Conservation (phyloP, 2,329 filamentous ascomycete genomes). For the Ophiostoma ips region DNA sequence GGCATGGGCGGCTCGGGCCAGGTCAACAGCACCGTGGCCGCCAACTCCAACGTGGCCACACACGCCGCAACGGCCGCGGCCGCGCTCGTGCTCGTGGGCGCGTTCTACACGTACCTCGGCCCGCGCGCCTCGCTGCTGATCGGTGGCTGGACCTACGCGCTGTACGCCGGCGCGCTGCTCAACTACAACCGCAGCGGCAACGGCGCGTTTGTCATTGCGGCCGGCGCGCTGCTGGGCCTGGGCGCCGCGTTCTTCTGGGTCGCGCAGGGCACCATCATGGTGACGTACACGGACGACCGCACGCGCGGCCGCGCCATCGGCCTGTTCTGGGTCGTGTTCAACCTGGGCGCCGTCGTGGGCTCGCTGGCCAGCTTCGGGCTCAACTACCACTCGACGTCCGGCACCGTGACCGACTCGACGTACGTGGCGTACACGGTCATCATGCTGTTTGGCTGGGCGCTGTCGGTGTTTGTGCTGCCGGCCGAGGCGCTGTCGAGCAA, state of each 20-base stretch:
- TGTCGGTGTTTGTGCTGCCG: constrained; percentile 55
- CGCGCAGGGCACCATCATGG: constrained; percentile 75
- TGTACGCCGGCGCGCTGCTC: constrained; percentile 59
- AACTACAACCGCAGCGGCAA: constrained; percentile 55
- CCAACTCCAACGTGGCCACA: constrained; percentile 39
- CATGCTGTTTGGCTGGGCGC: constrained; percentile 11
- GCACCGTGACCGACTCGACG: constrained; percentile 12
- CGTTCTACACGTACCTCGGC: constrained; percentile 58
- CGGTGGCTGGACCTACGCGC: constrained; percentile 61
- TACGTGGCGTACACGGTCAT: constrained; percentile 13
- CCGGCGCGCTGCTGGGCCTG: constrained; percentile 60
- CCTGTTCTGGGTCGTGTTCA: constrained; percentile 92
- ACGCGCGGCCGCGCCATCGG: constrained; percentile 81
- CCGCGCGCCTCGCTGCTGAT: constrained; percentile 53
- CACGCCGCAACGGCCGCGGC: constrained; percentile 36
- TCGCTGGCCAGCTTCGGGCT: constrained; percentile 58
- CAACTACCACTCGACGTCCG: constrained; percentile 27
- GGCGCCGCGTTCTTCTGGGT: constrained; percentile 72
- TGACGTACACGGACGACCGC: constrained; percentile 70
- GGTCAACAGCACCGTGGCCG: constrained; percentile 39
- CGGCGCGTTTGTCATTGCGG: constrained; percentile 59
- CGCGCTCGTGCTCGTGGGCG: constrained; percentile 31
- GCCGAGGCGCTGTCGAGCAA: constrained; percentile 14
- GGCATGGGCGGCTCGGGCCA: constrained; percentile 29
- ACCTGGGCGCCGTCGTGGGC: constrained; percentile 77